phyloP scores from a whole-genome alignment of 495 filamentous ascomycete genomes.

The Penicillium samsonianum region DNA sequence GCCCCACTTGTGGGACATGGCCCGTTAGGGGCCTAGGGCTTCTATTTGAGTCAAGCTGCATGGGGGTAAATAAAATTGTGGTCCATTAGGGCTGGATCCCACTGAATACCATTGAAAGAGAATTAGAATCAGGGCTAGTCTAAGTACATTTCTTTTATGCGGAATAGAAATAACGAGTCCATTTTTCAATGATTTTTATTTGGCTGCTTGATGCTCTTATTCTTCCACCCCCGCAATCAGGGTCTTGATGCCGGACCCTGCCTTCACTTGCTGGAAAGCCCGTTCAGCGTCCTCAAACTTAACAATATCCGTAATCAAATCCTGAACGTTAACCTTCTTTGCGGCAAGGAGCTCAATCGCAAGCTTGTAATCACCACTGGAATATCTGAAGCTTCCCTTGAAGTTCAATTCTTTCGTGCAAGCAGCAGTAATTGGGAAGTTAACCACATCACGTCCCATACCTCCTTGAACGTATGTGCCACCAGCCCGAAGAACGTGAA shows the following conservation, averaged over 20 bases:
- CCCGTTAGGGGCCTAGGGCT: too few relatives aligned
- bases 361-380: conserved; percentile 70
- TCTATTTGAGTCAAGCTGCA: too few relatives aligned
- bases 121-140: too few relatives aligned
- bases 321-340: conserved; percentile 68
- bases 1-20: too few relatives aligned
- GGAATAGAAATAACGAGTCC: too few relatives aligned
- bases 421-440: conserved; percentile 76
- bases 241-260: conserved; percentile 38
- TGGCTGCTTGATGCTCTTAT: too few relatives aligned
- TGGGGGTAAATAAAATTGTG: too few relatives aligned
- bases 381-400: conserved; percentile 78
- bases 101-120: too few relatives aligned
- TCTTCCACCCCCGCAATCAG: conserved; percentile 1
- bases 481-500: conserved; percentile 66
- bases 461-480: conserved; percentile 83
- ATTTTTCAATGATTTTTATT: too few relatives aligned
- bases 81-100: too few relatives aligned
- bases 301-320: conserved; percentile 66
- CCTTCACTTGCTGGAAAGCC: conserved; percentile 75
- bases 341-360: conserved; percentile 68
- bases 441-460: conserved; percentile 75
- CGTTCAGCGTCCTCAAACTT: conserved; percentile 70
- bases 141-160: too few relatives aligned
- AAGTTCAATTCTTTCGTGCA: conserved; percentile 76